These are phyloP conservation scores for Daldinia caldariorum DNA, from an alignment of 495 filamentous ascomycete genomes.

Conservation along the genomic window DNA sequence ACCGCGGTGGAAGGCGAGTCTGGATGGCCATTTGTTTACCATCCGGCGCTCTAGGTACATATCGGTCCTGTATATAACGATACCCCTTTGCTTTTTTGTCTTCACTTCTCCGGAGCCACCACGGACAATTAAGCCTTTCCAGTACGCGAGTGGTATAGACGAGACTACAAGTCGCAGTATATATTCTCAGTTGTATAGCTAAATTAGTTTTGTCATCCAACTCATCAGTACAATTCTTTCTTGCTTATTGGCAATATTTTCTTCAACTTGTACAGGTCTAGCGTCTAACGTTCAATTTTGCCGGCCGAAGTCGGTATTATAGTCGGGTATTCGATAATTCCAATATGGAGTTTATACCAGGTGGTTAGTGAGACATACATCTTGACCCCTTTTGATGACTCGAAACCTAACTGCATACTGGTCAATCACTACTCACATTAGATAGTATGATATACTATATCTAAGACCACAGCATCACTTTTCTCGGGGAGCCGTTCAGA, in stretches of 20 bases:
- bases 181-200: slow-evolving; percentile 50
- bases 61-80: slow-evolving; percentile 49
- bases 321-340: neutral
- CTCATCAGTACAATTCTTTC: neutral
- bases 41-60: slow-evolving; percentile 37
- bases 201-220: slow-evolving; percentile 42
- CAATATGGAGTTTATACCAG: neutral
- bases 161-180: slow-evolving; percentile 33
- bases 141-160: slow-evolving; percentile 20
- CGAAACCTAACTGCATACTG: neutral
- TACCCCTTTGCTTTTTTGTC: slow-evolving; percentile 35
- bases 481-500: neutral
- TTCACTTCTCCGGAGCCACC: slow-evolving; percentile 26
- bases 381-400: neutral
- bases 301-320: neutral
- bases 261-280: neutral
- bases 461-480: neutral
- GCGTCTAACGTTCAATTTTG: neutral
- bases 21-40: slow-evolving; percentile 24
- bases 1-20: slow-evolving; percentile 36
- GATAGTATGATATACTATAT: neutral
- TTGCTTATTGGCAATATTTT: neutral
- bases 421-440: neutral
- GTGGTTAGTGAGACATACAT: neutral
- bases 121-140: slow-evolving; percentile 26